Percentiles rank a stretch among this genome's conserved stretches.
Conservation (phyloP, 2,329 filamentous ascomycete genomes). For the Colletotrichum falcatum region DNA sequence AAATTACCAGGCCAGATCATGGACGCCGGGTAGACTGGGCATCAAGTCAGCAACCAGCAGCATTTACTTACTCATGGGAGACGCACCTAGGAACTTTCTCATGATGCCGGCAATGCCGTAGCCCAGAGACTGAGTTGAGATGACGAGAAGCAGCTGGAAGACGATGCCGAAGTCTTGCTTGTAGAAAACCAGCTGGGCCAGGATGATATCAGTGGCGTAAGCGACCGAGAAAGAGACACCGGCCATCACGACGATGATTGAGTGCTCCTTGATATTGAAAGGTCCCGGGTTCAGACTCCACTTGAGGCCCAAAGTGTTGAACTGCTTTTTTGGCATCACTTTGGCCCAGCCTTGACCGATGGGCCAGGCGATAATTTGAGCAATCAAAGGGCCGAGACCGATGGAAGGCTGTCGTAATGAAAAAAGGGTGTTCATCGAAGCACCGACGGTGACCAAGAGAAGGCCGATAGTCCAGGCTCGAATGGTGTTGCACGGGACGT, state of each 20-base stretch:
- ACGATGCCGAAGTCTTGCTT: conserved; percentile 74
- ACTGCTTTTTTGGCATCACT: conserved; percentile 62
- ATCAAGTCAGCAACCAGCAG: background rate
- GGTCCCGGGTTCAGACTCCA: conserved; percentile 75
- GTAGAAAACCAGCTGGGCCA: conserved; percentile 79
- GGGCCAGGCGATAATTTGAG: conserved; percentile 74
- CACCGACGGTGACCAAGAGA: conserved; percentile 65
- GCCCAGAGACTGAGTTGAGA: conserved; percentile 77
- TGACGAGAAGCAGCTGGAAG: conserved; percentile 74
- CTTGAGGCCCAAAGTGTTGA: conserved; percentile 63
- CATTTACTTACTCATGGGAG: background rate
- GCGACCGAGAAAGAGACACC: conserved; percentile 77
- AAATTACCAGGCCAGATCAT: conserved; percentile 82
- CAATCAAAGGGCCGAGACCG: conserved; percentile 69
- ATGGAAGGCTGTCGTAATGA: conserved; percentile 73
- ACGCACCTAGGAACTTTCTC: conserved; percentile 70
- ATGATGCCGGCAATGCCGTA: conserved; percentile 78
- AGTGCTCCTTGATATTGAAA: conserved; percentile 78
- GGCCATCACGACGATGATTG: conserved; percentile 77
- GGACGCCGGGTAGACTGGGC: conserved; percentile 70
- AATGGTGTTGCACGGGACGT: conserved; percentile 74
- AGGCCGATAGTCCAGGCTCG: conserved; percentile 74
- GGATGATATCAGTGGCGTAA: conserved; percentile 80
- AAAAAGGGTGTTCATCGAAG: conserved; percentile 73
- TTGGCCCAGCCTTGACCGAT: conserved; percentile 71